Evolutionary conservation across 306 rosid species (phyloP), one percentile per base, ranked within the genome.

Genomic region (Phaseolus lunatus): DNA sequence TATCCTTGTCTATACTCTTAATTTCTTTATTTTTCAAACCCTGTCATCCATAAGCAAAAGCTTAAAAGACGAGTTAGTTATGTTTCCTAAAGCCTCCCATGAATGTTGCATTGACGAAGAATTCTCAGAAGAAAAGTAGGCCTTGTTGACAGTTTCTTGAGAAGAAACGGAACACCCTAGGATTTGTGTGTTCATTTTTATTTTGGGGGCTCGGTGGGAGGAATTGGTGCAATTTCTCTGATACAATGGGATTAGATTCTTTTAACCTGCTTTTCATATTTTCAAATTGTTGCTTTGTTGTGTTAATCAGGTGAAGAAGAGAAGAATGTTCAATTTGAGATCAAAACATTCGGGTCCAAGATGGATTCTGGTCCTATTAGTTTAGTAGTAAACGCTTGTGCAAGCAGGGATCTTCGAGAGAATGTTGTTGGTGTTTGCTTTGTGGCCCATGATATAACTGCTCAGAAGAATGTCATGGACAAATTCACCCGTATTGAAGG

Each of bases 401-500:
- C 96, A 66, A 95, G 98, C 70, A 83, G 87, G 85, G 97, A 95
- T 81, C 82, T 95, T 84, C 86, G 29, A 35, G 93, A 89, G 20
- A 87, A 87, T 79, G 93, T 92, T 62, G 97, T 95, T 24, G 97
- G 98, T 24, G 96, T 95, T 82, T 95, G 98, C 84, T 92, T 95
- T 82, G 97, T 95, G 82, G 98, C 93, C 47, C 98, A 95, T 77
- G 98, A 92, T 86, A 90, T 95, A 78, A 95, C 98, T 72, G 93
- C 87, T 75, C 93, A 95, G 83, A 95, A 95, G 89, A 88, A 82
- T 49, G 97, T 95, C 39, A 89, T 92, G 97, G 98, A 95, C 87
- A 95, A 90, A 84, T 95, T 95, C 86, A 95, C 96, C 58, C 92
- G 96, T 79, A 87, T 95, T 39, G 96, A 95, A 80, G 98, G 98